Percentiles rank a stretch among this genome's conserved stretches.
phyloP scores from a whole-genome alignment of 1,139 yeast genomes.

The Casaregolazyma suthepensis region DNA sequence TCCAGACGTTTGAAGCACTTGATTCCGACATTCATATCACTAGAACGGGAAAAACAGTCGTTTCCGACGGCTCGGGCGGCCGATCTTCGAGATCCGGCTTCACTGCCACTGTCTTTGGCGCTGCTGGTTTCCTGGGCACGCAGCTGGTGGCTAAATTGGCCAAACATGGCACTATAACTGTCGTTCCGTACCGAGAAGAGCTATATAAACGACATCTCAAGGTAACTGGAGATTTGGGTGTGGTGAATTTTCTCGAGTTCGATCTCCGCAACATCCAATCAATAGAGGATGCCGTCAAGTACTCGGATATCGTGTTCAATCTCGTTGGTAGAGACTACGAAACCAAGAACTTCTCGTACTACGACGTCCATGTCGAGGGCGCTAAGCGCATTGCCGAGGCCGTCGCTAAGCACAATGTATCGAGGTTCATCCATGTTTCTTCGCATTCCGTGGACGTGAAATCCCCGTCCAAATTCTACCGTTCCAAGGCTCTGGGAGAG shows the following conservation, averaged over 20 bases:
- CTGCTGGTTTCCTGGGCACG: constrained; percentile 73
- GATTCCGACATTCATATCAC: constrained; percentile 68
- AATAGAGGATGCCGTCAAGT: constrained; percentile 71
- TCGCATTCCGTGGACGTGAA: constrained; percentile 69
- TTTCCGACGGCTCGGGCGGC: constrained; percentile 72
- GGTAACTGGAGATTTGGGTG: constrained; percentile 83
- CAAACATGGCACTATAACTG: constrained; percentile 71
- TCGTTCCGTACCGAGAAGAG: constrained; percentile 77
- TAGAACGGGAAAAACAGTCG: constrained; percentile 64
- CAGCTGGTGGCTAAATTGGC: constrained; percentile 68
- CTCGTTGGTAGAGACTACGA: constrained; percentile 71
- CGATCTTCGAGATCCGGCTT: constrained; percentile 82
- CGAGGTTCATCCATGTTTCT: constrained; percentile 74
- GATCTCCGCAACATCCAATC: constrained; percentile 74
- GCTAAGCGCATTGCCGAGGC: constrained; percentile 75
- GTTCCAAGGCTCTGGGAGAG: constrained; percentile 80
- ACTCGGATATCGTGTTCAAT: constrained; percentile 79
- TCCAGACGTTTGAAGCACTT: constrained; percentile 35
- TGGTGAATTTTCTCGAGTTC: constrained; percentile 76
- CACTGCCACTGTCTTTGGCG: constrained; percentile 87
- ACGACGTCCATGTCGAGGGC: constrained; percentile 76
- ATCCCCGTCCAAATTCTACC: constrained; percentile 64
- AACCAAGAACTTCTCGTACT: constrained; percentile 77
- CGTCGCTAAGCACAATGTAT: constrained; percentile 63
- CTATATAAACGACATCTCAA: constrained; percentile 73